phyloP scores from a whole-genome alignment of 2,329 filamentous ascomycete genomes.

The Rutstroemia sp. region DNA sequence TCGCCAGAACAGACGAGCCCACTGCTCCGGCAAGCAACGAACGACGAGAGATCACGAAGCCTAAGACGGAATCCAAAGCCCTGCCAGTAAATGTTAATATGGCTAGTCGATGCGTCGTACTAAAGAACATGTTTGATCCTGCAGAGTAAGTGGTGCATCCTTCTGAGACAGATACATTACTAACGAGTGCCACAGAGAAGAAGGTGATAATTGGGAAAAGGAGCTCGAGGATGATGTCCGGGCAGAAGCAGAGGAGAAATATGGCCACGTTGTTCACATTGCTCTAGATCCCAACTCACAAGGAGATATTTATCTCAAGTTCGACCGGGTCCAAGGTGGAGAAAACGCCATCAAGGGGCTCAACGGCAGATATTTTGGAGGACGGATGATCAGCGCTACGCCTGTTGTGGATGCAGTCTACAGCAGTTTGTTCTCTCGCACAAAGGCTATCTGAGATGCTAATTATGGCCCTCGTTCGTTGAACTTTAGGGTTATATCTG shows the following conservation, averaged over 20 bases:
- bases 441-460: conserved; percentile 63
- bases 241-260: conserved; percentile 87
- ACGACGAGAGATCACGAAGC: conserved; percentile 66
- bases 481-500: conserved; percentile 24
- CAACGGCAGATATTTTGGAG: conserved; percentile 93
- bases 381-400: conserved; percentile 84
- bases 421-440: conserved; percentile 89
- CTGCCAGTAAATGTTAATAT: conserved; percentile 82
- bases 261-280: conserved; percentile 97
- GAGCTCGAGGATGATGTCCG: conserved; percentile 92
- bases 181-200: conserved; percentile 56
- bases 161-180: conserved; percentile 7
- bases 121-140: conserved; percentile 94
- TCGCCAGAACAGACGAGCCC: conserved; percentile 88
- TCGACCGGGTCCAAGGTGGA: conserved; percentile 88
- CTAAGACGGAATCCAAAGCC: conserved; percentile 71
- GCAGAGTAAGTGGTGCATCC: conserved; percentile 61
- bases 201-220: conserved; percentile 82
- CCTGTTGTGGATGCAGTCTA: conserved; percentile 98
- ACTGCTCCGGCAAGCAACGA: conserved; percentile 49
- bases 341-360: conserved; percentile 97
- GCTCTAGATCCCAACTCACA: conserved; percentile 86
- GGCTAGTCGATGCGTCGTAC: conserved; percentile 86
- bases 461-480: conserved; percentile 22
- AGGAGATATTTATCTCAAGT: conserved; percentile 98